Conservation (phyloP, 441 rosid species). For the Eutrema salsugineum region DNA sequence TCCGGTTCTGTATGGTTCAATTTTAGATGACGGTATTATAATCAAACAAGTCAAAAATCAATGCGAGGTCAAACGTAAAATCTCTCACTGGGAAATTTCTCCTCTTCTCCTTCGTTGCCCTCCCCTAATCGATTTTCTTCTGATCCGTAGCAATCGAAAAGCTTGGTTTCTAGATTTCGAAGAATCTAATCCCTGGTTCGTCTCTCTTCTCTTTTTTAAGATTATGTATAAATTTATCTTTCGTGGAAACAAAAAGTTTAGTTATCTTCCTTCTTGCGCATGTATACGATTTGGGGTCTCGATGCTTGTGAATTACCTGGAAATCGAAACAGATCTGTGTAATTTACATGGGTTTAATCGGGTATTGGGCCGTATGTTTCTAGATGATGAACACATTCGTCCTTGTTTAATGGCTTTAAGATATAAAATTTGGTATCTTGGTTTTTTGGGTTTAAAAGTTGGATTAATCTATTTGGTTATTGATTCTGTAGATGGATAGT, state of each 20-base stretch:
- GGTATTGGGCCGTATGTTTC: not conserved
- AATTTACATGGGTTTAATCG: not conserved
- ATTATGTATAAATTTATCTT: not conserved
- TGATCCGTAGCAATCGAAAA: conserved; percentile 4
- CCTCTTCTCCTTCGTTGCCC: not conserved
- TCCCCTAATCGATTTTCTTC: not conserved
- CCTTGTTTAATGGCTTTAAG: not conserved
- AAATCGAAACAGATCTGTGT: conserved; percentile 15
- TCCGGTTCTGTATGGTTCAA: not conserved
- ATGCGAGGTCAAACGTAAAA: conserved; percentile 16
- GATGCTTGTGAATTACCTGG: not conserved
- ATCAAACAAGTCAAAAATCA: not conserved
- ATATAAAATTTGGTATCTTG: not conserved
- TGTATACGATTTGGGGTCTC: conserved; percentile 4
- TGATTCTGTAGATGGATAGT: conserved; percentile 38
- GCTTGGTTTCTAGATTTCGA: not conserved
- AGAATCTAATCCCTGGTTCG: conserved; percentile 10
- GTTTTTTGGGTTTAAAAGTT: not conserved
- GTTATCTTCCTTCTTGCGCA: not conserved
- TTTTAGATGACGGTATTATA: not conserved
- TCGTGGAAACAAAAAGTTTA: not conserved
- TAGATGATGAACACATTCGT: not conserved
- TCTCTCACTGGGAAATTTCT: conserved; percentile 22
- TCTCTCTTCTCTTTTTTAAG: not conserved
- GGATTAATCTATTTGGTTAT: not conserved